Percentiles rank a stretch among this genome's conserved stretches.
Conservation (phyloP, 306 rosid species). For the Sechiopsis laciniata region DNA sequence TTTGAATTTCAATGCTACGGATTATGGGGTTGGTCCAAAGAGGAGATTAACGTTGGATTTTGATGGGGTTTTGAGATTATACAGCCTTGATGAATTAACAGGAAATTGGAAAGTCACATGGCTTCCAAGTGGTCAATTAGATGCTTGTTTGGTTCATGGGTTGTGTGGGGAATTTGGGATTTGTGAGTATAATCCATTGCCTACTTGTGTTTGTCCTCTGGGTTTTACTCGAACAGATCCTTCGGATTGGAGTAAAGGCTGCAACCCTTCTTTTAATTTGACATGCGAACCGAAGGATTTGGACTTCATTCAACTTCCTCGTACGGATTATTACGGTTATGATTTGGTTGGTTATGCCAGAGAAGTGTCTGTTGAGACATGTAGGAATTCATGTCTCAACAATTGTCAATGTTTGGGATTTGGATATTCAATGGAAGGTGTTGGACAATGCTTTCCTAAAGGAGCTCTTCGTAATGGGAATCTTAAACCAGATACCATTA, state of each 20-base stretch:
- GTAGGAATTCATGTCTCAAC: conserved; percentile 27
- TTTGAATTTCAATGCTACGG: conserved; percentile 19
- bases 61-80: conserved; percentile 23
- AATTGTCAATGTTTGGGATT: conserved; percentile 28
- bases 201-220: conserved; percentile 32
- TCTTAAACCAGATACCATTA: conserved; percentile 11
- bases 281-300: neutral
- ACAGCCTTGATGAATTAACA: conserved; percentile 1
- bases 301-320: conserved; percentile 29
- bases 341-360: conserved; percentile 9
- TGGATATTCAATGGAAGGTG: conserved; percentile 32
- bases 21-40: conserved; percentile 18
- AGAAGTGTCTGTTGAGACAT: conserved; percentile 18
- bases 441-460: conserved; percentile 32
- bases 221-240: conserved; percentile 24
- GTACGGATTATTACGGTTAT: conserved; percentile 32
- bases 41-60: conserved; percentile 24
- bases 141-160: conserved; percentile 24
- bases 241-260: conserved; percentile 38
- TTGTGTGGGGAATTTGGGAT: conserved; percentile 33
- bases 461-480: conserved; percentile 25
- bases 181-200: conserved; percentile 28
- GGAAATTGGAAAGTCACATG: conserved; percentile 13
- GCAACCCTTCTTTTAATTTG: conserved; percentile 28
- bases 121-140: neutral